phyloP scores from a whole-genome alignment of 2,329 filamentous ascomycete species.

The Ascochyta pisi region DNA sequence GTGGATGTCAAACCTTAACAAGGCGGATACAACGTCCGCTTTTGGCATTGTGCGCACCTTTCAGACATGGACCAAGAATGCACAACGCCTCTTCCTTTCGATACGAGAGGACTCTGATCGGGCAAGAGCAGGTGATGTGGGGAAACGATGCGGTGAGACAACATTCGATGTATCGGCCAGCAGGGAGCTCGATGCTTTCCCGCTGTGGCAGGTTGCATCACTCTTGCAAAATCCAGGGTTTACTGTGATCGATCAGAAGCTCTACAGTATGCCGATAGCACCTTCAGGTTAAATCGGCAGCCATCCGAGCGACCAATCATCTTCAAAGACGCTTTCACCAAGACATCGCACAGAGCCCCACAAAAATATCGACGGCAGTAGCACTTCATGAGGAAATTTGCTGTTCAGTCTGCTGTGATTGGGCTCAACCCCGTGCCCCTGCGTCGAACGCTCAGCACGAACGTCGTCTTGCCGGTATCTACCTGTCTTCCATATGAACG shows the following conservation, averaged over 20 bases:
- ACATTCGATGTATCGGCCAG: constrained; percentile 23
- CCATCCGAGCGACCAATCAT: constrained; percentile 1
- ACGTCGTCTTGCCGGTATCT: constrained; percentile 3
- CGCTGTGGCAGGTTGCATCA: constrained; percentile 18
- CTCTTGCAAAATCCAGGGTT: constrained; percentile 2
- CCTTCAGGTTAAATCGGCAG: constrained; percentile 7
- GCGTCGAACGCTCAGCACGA: constrained; percentile 2
- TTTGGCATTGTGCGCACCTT: constrained; percentile 19
- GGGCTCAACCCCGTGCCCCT: background rate
- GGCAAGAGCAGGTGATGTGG: constrained; percentile 25
- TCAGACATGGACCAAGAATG: constrained; percentile 23
- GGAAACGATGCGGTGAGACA: constrained; percentile 32
- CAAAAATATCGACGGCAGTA: constrained; percentile 2
- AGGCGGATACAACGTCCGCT: constrained; percentile 24
- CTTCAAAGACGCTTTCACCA: background rate
- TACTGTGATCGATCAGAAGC: constrained; percentile 4
- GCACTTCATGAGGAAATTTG: background rate
- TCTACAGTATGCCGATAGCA: constrained; percentile 1
- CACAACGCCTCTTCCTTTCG: constrained; percentile 12
- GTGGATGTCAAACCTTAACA: constrained; percentile 30
- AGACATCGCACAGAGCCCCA: constrained; percentile 10
- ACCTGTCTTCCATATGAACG: constrained; percentile 2
- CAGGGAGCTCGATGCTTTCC: constrained; percentile 18
- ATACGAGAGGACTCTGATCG: constrained; percentile 16
- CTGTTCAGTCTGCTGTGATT: constrained; percentile 1